Conservation (phyloP, 1,284 basidiomycete species). For the Melampsora americana region DNA sequence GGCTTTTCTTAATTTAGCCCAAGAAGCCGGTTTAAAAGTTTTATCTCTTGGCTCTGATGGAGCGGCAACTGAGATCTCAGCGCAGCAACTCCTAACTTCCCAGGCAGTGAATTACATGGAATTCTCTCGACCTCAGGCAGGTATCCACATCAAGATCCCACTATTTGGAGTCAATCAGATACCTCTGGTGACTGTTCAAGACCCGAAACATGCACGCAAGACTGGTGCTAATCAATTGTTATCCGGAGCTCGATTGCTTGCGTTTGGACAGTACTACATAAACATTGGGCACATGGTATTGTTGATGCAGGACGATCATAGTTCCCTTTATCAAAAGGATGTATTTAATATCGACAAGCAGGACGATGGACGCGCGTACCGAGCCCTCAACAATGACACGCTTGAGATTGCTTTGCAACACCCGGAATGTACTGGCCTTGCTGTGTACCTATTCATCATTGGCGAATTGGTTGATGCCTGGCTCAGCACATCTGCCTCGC, state of each 20-base stretch:
- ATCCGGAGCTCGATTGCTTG: conserved; percentile 13
- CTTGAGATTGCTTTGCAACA: neutral
- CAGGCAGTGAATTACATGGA: neutral
- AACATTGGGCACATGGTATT: conserved; percentile 18
- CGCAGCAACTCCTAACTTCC: neutral
- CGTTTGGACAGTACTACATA: conserved; percentile 17
- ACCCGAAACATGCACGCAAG: conserved; percentile 23
- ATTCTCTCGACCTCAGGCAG: neutral
- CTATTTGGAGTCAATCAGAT: neutral
- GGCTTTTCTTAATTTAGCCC: neutral
- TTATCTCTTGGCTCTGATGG: conserved; percentile 18
- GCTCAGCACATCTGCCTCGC: neutral
- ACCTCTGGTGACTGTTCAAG: conserved; percentile 15
- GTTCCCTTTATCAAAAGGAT: conserved; percentile 5
- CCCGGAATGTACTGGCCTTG: conserved; percentile 9
- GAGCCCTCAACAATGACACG: conserved; percentile 4
- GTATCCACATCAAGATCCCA: conserved; percentile 9
- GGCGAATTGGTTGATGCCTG: conserved; percentile 15
- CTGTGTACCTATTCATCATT: conserved; percentile 11
- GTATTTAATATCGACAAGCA: conserved; percentile 27
- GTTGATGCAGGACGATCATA: neutral
- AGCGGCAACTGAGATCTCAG: neutral
- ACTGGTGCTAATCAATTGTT: conserved; percentile 18
- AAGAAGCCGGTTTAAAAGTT: conserved; percentile 8
- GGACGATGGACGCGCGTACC: neutral